These are phyloP conservation scores for Septoria linicola DNA, from an alignment of 2,329 filamentous ascomycete genomes.

Conservation along the genomic window DNA sequence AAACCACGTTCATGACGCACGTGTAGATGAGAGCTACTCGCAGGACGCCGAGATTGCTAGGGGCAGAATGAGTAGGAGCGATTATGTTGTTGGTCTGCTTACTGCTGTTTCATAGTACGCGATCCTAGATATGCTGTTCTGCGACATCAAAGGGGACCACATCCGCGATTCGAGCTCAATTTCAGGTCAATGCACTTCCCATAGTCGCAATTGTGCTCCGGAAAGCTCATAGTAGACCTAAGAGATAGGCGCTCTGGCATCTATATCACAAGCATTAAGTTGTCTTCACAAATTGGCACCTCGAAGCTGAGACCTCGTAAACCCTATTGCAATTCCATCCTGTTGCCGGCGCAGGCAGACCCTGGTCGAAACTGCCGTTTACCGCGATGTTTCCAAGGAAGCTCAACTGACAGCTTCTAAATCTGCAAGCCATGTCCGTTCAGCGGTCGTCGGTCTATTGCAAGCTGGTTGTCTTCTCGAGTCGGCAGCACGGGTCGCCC, in stretches of 20 bases:
- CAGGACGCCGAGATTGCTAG: too few relatives aligned
- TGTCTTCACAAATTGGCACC: neutral
- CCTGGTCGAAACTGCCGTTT: conserved; percentile 1
- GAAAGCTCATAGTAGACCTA: neutral
- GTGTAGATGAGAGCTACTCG: neutral
- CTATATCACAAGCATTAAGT: neutral
- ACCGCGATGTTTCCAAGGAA: conserved; percentile 6
- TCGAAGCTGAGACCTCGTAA: neutral
- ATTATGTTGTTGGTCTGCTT: neutral
- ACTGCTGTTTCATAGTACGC: neutral
- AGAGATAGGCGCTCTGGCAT: neutral
- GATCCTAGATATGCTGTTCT: too few relatives aligned
- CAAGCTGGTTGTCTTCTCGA: neutral
- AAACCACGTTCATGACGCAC: neutral
- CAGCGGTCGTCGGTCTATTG: neutral
- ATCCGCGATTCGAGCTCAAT: too few relatives aligned
- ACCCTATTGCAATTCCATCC: conserved; percentile 7
- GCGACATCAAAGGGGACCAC: too few relatives aligned
- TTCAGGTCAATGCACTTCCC: too few relatives aligned
- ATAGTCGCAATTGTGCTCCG: too few relatives aligned
- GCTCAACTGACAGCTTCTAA: conserved; percentile 6
- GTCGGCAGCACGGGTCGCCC: neutral
- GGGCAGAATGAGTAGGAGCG: too few relatives aligned
- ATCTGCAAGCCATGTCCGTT: neutral
- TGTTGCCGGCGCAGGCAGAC: conserved; percentile 1